Evolutionary conservation across 116 monocot genomes (phyloP).

Genomic region (Phalaenopsis hybrid): DNA sequence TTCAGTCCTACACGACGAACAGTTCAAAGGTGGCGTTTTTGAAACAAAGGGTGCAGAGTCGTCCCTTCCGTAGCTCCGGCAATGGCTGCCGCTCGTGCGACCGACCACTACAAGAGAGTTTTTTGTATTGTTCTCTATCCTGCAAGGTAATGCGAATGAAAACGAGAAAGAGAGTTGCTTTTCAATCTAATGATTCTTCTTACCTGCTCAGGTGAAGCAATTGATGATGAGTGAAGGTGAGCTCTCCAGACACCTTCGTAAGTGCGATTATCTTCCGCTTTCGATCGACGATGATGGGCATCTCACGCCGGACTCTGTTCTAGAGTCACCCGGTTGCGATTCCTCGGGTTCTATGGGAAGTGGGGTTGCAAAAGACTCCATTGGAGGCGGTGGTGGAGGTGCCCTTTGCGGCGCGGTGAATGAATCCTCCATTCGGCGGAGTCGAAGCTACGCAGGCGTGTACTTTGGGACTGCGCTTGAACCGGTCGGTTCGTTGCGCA

Average conservation of each 20-base stretch:
- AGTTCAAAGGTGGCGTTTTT: slow-evolving; percentile 76
- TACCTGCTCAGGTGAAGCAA: slow-evolving; percentile 43
- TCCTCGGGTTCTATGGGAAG: slow-evolving; percentile 19
- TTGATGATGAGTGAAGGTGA: slow-evolving; percentile 33
- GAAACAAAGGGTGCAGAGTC: slow-evolving; percentile 47
- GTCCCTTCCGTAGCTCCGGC: slow-evolving; percentile 47
- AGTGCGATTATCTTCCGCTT: slow-evolving; percentile 58
- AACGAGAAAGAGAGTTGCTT: neutral
- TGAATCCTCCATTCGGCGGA: slow-evolving; percentile 14
- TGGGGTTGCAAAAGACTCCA: neutral
- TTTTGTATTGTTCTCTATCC: slow-evolving; percentile 55
- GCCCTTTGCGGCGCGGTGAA: neutral
- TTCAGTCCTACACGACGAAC: slow-evolving; percentile 67
- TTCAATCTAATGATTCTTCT: neutral
- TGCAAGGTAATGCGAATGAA: slow-evolving; percentile 52
- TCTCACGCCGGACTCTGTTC: slow-evolving; percentile 47
- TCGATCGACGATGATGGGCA: slow-evolving; percentile 54
- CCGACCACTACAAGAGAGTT: slow-evolving; percentile 53
- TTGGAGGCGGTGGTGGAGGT: neutral
- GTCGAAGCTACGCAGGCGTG: slow-evolving; percentile 5
- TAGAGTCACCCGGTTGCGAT: slow-evolving; percentile 30
- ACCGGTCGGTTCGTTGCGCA: slow-evolving; percentile 15
- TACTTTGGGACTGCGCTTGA: neutral
- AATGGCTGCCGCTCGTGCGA: slow-evolving; percentile 62
- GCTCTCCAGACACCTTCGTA: slow-evolving; percentile 30